Conservation (phyloP, 2,329 filamentous ascomycete genomes). For the Phyllosticta citrichinensis region DNA sequence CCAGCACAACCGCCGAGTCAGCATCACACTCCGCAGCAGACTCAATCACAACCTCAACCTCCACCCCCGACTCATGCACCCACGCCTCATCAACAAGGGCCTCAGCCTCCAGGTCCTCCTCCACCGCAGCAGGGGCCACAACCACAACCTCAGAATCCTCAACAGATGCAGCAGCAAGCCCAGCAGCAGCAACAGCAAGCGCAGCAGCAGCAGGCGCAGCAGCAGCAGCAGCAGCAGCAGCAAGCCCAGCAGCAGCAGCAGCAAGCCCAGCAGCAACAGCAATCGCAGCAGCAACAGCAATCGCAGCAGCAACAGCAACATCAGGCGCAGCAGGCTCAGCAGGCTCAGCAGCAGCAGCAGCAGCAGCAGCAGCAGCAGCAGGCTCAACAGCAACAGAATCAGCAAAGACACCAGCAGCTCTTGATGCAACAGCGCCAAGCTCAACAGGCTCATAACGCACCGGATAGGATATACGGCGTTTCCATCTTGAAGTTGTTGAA, state of each 20-base stretch:
- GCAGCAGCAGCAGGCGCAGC: conserved; percentile 15
- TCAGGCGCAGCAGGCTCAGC: conserved; percentile 15
- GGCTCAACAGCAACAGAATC: conserved; percentile 21
- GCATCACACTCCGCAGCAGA: conserved; percentile 32
- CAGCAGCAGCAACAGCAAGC: conserved; percentile 12
- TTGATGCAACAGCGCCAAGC: conserved; percentile 16
- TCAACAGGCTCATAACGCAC: conserved; percentile 15
- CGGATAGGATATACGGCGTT: conserved; percentile 27
- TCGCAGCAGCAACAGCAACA: conserved; percentile 14
- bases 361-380: conserved; percentile 15
- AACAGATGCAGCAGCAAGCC: conserved; percentile 33
- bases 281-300: conserved; percentile 16
- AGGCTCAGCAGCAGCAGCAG: conserved; percentile 15
- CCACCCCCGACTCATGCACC: conserved; percentile 18
- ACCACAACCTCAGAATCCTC: conserved; percentile 25
- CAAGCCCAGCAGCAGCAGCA: conserved; percentile 28
- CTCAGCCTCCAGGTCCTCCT: conserved; percentile 7
- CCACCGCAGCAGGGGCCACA: conserved; percentile 10
- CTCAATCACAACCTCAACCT: conserved; percentile 21
- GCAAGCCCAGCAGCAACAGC: conserved; percentile 21
- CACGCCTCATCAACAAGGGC: conserved; percentile 11
- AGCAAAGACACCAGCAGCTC: conserved; percentile 19
- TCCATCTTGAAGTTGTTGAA: conserved; percentile 44
- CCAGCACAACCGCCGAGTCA: conserved; percentile 25
- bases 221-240: conserved; percentile 22